Base-by-base conservation (phyloP, 2,329 filamentous ascomycete genomes). In the Aspergillus neotritici region DNA sequence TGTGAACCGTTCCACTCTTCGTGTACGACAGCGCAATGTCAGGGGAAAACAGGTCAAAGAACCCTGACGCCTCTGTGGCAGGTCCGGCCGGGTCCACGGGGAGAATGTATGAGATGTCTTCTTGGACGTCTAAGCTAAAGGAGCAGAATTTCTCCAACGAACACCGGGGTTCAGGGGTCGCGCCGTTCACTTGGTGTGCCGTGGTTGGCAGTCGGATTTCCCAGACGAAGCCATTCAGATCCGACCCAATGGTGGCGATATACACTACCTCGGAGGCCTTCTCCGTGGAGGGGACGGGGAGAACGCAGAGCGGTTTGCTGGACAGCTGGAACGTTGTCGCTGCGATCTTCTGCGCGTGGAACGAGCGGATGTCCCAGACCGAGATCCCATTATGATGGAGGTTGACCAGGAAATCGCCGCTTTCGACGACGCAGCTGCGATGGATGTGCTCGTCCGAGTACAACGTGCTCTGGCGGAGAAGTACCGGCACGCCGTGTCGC, bases 21-120 rank as follows among this genome's bases (percentile, higher is more conserved):
- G 86, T 91, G 61, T 93, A 94, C 1, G 89, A 93, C 17, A 94
- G 81, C 10, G 87, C 88, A 38, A 94, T 81, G 59, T 95, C 89
- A 31, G 84, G 81, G 9, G 88, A 86, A 62, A 95, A 94, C 0
- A 87, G 79, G 63, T 95, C 89, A 28, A 94, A 75, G 50, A 89
- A 94, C 0, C 84, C 86, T 4, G 87, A 86, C 9, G 82, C 78
- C 3, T 83, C 75, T 1, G 83, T 79, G 31, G 78, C 73, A 9
- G 84, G 82, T 1, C 89, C 90, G 1, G 88, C 89, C 39, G 89
- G 88, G 57, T 95, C 90, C 36, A 94, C 87, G 0, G 89, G 87
- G 8, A 94, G 71, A 13, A 94, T 72, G 50, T 77, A 78, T 4
- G 69, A 68, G 15, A 79, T 63, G 44, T 77, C 73, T 42, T 76